These are phyloP conservation scores for Fusarium succisae DNA, from an alignment of 2,329 filamentous ascomycete species.

Conservation along the genomic window DNA sequence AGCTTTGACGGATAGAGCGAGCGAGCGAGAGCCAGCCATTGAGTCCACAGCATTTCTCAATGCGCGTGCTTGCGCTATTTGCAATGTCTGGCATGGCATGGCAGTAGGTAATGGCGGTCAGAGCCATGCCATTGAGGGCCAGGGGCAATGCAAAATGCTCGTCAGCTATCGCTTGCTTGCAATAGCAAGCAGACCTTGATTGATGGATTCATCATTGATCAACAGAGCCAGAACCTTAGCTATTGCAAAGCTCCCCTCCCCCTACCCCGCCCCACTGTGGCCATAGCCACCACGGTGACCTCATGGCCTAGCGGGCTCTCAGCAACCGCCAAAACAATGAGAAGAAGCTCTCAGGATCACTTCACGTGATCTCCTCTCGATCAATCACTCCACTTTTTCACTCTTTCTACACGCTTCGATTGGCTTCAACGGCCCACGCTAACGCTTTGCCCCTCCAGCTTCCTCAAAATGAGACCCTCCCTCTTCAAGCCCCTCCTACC, in stretches of 20 bases:
- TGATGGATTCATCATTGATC: slow-evolving; percentile 25
- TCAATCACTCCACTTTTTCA: slow-evolving; percentile 20
- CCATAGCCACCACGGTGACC: slow-evolving; percentile 39
- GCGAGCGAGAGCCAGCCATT: slow-evolving; percentile 21
- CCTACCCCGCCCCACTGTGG: slow-evolving; percentile 26
- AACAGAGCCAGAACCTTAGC: slow-evolving; percentile 12
- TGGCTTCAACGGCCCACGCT: slow-evolving; percentile 46
- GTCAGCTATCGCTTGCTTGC: slow-evolving; percentile 1
- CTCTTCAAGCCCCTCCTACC: slow-evolving; percentile 58
- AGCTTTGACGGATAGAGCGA: slow-evolving; percentile 21
- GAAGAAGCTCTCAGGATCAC: slow-evolving; percentile 28
- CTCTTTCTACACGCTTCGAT: slow-evolving; percentile 25
- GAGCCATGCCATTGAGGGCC: not conserved
- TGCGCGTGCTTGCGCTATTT: slow-evolving; percentile 1
- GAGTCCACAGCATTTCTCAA: slow-evolving; percentile 19
- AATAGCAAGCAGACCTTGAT: not conserved
- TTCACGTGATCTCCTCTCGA: slow-evolving; percentile 45
- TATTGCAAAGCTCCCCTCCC: slow-evolving; percentile 29
- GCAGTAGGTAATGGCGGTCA: slow-evolving; percentile 31
- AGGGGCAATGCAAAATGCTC: slow-evolving; percentile 8
- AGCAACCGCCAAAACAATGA: slow-evolving; percentile 8
- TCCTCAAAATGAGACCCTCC: slow-evolving; percentile 56
- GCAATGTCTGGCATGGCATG: not conserved
- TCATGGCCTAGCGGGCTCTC: slow-evolving; percentile 32
- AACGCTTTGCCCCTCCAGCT: slow-evolving; percentile 54